A percentile compares a stretch with the other conserved stretches of the same genome.
Conservation (phyloP, 2,329 filamentous ascomycete genomes). For the Penicillium polonicum region DNA sequence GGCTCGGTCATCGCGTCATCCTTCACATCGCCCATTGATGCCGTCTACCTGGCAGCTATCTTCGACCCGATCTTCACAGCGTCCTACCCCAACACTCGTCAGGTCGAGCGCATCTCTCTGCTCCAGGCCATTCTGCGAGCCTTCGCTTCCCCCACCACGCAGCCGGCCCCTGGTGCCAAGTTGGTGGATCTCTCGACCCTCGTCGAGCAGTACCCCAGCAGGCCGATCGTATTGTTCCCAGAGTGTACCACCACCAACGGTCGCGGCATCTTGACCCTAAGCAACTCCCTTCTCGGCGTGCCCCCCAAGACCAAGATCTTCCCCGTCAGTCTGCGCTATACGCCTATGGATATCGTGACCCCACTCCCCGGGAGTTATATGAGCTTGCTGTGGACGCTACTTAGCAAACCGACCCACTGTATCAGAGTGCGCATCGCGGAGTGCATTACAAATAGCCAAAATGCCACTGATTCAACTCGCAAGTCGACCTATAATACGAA, state of each 20-base stretch:
- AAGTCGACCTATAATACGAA: slow-evolving; percentile 46
- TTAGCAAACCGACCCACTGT: slow-evolving; percentile 80
- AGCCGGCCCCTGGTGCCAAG: slow-evolving; percentile 47
- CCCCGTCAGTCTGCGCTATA: slow-evolving; percentile 86
- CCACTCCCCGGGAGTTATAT: slow-evolving; percentile 74
- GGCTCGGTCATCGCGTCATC: slow-evolving; percentile 84
- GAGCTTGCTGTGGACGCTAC: slow-evolving; percentile 79
- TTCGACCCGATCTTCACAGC: slow-evolving; percentile 94
- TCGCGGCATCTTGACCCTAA: slow-evolving; percentile 80
- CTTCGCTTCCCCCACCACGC: slow-evolving; percentile 59
- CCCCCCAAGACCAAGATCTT: slow-evolving; percentile 74
- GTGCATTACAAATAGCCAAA: slow-evolving; percentile 49
- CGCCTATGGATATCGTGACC: slow-evolving; percentile 84
- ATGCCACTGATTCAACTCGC: slow-evolving; percentile 20
- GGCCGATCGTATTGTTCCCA: slow-evolving; percentile 83
- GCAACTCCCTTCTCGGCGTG: slow-evolving; percentile 69
- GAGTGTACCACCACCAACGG: slow-evolving; percentile 95
- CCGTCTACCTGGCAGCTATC: slow-evolving; percentile 89
- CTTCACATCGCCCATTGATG: slow-evolving; percentile 89
- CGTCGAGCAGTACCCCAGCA: slow-evolving; percentile 65
- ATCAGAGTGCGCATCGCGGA: slow-evolving; percentile 90
- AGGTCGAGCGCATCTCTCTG: slow-evolving; percentile 75
- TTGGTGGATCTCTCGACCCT: slow-evolving; percentile 65
- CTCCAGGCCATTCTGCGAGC: slow-evolving; percentile 72
- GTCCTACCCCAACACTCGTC: slow-evolving; percentile 71